A percentile compares a stretch with the other conserved stretches of the same genome.
Evolutionary conservation across 2,329 filamentous ascomycete species (phyloP).

Genomic region (Aureobasidium sp.): DNA sequence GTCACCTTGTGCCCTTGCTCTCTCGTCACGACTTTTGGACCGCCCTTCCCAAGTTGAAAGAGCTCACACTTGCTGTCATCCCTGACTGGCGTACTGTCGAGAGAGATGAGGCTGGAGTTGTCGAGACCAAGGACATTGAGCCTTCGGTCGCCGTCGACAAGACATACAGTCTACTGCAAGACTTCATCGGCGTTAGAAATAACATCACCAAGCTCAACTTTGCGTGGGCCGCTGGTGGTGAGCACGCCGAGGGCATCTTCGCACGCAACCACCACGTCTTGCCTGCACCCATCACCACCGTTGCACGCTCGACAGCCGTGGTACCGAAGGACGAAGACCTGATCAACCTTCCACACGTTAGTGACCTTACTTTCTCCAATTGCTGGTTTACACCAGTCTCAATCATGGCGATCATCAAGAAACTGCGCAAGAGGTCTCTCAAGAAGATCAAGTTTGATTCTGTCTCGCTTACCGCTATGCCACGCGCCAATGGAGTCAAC

Average conservation of each 20-base stretch:
- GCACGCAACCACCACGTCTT: constrained; percentile 56
- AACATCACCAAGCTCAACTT: constrained; percentile 53
- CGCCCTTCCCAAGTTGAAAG: constrained; percentile 44
- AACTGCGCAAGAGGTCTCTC: constrained; percentile 40
- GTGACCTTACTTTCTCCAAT: constrained; percentile 56
- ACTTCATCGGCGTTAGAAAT: constrained; percentile 33
- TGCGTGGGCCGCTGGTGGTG: constrained; percentile 60
- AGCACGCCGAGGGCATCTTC: constrained; percentile 53
- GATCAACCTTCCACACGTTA: constrained; percentile 48
- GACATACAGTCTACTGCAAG: constrained; percentile 46
- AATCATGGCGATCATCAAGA: constrained; percentile 43
- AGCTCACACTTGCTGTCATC: constrained; percentile 52
- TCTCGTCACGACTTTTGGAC: constrained; percentile 54
- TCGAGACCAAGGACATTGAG: constrained; percentile 40
- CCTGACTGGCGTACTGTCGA: constrained; percentile 57
- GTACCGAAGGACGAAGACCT: constrained; percentile 20
- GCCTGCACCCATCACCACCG: constrained; percentile 47
- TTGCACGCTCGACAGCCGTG: constrained; percentile 16
- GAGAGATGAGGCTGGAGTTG: constrained; percentile 43
- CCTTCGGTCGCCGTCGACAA: constrained; percentile 44
- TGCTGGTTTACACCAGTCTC: constrained; percentile 58
- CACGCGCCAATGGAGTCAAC: constrained; percentile 10
- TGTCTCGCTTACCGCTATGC: constrained; percentile 52
- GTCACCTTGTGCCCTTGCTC: constrained; percentile 49
- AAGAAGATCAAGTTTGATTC: constrained; percentile 52